phyloP scores from a whole-genome alignment of 2,329 filamentous ascomycete genomes.

The Paecilomyces niveus region DNA sequence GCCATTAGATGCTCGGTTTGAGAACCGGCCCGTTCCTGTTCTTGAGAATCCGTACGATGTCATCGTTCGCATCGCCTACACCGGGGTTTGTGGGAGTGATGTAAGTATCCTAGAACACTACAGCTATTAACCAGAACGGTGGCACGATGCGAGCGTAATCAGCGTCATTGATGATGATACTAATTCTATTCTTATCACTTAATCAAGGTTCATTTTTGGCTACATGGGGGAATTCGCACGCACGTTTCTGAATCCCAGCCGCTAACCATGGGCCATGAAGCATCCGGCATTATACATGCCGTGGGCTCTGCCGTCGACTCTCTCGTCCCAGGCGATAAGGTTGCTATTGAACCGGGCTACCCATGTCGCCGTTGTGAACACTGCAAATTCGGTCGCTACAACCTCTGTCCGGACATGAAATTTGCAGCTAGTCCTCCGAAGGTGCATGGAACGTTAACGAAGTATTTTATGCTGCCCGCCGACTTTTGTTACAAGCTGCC shows the following conservation, averaged over 20 bases:
- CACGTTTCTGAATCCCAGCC: conserved; percentile 19
- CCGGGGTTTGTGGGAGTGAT: conserved; percentile 40
- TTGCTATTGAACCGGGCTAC: conserved; percentile 31
- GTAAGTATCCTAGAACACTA: conserved; percentile 10
- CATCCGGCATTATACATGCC: conserved; percentile 19
- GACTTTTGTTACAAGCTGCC: conserved; percentile 36
- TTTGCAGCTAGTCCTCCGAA: conserved; percentile 36
- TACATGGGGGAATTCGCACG: conserved; percentile 27
- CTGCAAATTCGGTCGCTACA: conserved; percentile 34
- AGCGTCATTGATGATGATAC: background rate
- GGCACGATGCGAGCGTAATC: background rate
- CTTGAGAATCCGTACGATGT: conserved; percentile 33
- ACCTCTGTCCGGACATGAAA: conserved; percentile 33
- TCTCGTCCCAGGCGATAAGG: conserved; percentile 22
- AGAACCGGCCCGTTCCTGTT: conserved; percentile 31
- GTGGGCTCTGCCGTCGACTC: conserved; percentile 18
- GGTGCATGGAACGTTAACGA: conserved; percentile 30
- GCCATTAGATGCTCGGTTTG: conserved; percentile 28
- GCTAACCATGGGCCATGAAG: conserved; percentile 29
- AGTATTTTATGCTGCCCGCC: conserved; percentile 30
- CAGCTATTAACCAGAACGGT: background rate
- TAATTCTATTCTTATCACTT: conserved; percentile 1
- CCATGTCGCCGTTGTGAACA: conserved; percentile 27
- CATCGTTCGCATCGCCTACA: conserved; percentile 37
- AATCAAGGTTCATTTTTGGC: conserved; percentile 32